Evolutionary conservation across 176 grass and related monocot species (phyloP), one percentile per base, ranked within the genome.

Genomic region (Raddia distichophylla): DNA sequence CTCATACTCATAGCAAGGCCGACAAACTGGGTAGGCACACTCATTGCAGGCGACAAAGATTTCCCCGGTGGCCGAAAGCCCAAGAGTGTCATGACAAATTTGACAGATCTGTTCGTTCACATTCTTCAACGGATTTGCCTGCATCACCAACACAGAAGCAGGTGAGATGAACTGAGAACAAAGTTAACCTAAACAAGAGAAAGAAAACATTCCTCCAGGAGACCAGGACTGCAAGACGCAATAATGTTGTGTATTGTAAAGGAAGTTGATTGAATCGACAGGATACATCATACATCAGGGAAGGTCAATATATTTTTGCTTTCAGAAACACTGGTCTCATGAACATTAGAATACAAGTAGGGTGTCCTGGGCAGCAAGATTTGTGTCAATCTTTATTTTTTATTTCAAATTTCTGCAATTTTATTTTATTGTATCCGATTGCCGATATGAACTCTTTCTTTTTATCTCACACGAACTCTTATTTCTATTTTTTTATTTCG

Each of bases 11-110:
- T 97, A 97, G 83, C 91, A 97, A 35, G 94, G 91, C 16, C 88
- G 80, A 44, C 88, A 97, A 73, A 93, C 91, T 10, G 94, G 91
- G 77, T 91, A 97, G 45, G 91, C 94, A 40, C 91, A 97, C 71
- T 97, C 88, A 7, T 93, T 93, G 91, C 91, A 97, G 7, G 94
- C 91, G 65, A 97, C 86, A 93, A 97, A 93, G 46, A 91, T 19
- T 37, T 89, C 91, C 10, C 81, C 84, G 5, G 83, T 97, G 11
- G 86, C 83, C 49, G 86, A 82, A 63, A 83, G 73, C 10, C 91
- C 94, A 9, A 97, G 54, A 19, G 86, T 74, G 42, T 91, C 91
- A 7, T 91, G 86, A 12, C 94, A 97, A 62, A 97, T 93, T 44
- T 97, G 94, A 64, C 91, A 97, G 8, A 87, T 71, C 56, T 97